These are phyloP conservation scores for Malassezia dermatis DNA, from an alignment of 1,284 basidiomycete species.

Conservation along the genomic window DNA sequence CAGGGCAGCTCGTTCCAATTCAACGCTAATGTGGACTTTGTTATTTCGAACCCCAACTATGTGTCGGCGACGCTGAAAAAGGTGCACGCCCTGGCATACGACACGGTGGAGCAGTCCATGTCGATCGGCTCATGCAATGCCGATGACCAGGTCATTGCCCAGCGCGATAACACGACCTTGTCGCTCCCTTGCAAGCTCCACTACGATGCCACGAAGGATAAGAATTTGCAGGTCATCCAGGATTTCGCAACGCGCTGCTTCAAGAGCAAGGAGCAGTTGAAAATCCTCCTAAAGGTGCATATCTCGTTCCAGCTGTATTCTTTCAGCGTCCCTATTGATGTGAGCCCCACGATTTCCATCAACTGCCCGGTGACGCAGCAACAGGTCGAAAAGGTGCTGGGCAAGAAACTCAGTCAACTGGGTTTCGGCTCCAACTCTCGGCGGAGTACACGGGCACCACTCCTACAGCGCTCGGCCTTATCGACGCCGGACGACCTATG, in stretches of 20 bases:
- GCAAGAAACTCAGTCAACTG: background rate
- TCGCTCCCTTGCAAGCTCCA: conserved; percentile 68
- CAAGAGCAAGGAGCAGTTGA: background rate
- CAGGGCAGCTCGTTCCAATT: conserved; percentile 26
- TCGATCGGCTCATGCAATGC: conserved; percentile 31
- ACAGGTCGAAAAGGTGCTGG: conserved; percentile 3
- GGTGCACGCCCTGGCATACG: conserved; percentile 29
- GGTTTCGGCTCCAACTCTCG: background rate
- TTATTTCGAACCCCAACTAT: conserved; percentile 42
- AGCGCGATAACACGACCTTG: conserved; percentile 62
- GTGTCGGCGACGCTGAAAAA: conserved; percentile 35
- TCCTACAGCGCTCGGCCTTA: background rate
- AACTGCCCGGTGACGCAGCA: conserved; percentile 7
- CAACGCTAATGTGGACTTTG: conserved; percentile 34
- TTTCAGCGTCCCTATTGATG: conserved; percentile 10
- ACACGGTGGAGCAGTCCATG: conserved; percentile 19
- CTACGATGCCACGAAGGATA: conserved; percentile 60
- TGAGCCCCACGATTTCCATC: conserved; percentile 3
- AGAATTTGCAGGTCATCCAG: conserved; percentile 56
- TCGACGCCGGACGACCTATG: background rate
- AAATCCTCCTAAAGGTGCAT: conserved; percentile 7
- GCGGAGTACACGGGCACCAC: background rate
- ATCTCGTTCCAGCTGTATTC: conserved; percentile 3
- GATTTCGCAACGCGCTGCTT: conserved; percentile 61
- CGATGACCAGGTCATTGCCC: conserved; percentile 57